Base-by-base conservation (phyloP, 2,329 filamentous ascomycete species). In the Aspergillus fumigatus region DNA sequence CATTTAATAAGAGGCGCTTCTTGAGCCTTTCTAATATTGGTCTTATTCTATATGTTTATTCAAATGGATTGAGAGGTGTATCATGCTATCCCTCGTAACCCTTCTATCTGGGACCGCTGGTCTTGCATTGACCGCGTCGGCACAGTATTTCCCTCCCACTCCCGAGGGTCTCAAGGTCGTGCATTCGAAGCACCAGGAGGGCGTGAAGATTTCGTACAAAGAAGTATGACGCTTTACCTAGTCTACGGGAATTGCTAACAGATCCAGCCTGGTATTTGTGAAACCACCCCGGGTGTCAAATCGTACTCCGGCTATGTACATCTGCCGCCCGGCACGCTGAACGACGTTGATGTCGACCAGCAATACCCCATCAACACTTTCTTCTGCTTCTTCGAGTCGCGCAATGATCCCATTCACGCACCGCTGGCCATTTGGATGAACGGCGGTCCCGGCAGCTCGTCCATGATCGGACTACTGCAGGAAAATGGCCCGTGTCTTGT, bases 371-470 rank as follows among this genome's bases (percentile, higher is more conserved):
- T 85, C 61, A 84, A 85, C 65, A 85, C 82, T 51, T 87, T 86
- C 70, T 88, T 87, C 70, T 85, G 84, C 82, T 87, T 85, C 65
- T 82, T 87, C 62, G 83, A 86, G 62, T 76, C 84, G 6, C 75
- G 82, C 7, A 75, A 81, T 52, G 74, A 79, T 61, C 77, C 83
- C 1, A 64, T 69, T 8, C 80, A 79, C 48, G 83, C 83, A 2
- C 84, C 84, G 0, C 69, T 87, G 32, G 80, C 82, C 0, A 80
- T 86, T 25, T 88, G 83, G 80, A 79, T 87, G 65, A 84, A 84
- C 55, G 83, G 84, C 19, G 85, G 85, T 0, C 84, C 84, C 3
- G 84, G 84, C 5, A 78, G 77, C 7, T 80, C 78, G 17, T 84
- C 81, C 11, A 79, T 87, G 75, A 79, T 84, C 54, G 83, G 83